Conservation (phyloP, 1,284 basidiomycete genomes). For the Cerrena zonata region DNA sequence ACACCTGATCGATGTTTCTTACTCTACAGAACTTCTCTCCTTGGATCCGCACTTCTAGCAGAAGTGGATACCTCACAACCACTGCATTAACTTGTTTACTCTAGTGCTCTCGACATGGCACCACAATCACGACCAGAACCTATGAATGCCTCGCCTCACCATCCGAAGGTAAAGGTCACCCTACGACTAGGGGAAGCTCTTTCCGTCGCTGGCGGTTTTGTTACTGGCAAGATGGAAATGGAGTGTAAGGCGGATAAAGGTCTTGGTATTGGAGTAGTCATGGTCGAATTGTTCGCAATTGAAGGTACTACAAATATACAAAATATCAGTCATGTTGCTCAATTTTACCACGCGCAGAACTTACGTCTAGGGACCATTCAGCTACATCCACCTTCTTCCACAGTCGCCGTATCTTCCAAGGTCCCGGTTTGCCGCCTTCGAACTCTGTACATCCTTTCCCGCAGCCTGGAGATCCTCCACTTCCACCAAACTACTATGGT, state of each 20-base stretch:
- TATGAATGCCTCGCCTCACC: slow-evolving; percentile 71
- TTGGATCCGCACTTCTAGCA: not conserved
- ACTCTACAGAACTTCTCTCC: not conserved
- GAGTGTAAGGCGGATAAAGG: slow-evolving; percentile 69
- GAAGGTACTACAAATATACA: no score
- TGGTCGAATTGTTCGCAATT: slow-evolving; percentile 67
- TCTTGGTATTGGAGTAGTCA: slow-evolving; percentile 64
- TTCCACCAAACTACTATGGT: slow-evolving; percentile 59
- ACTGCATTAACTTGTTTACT: no score
- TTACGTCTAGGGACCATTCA: slow-evolving; percentile 69
- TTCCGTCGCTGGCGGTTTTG: slow-evolving; percentile 57
- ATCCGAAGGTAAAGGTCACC: slow-evolving; percentile 68
- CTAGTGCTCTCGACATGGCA: slow-evolving; percentile 1
- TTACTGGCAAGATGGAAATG: slow-evolving; percentile 70
- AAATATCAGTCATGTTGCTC: no score
- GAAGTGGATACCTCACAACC: no score
- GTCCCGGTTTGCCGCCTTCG: slow-evolving; percentile 70
- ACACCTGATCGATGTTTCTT: not conserved
- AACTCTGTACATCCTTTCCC: slow-evolving; percentile 65
- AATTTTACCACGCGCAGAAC: slow-evolving; percentile 43
- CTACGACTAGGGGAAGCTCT: slow-evolving; percentile 50
- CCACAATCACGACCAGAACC: slow-evolving; percentile 34
- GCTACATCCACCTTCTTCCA: slow-evolving; percentile 72
- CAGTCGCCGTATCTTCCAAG: slow-evolving; percentile 65
- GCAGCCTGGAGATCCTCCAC: slow-evolving; percentile 44